phyloP scores from a whole-genome alignment of 805 yeast genomes.

The Maudiozyma bulderi region DNA sequence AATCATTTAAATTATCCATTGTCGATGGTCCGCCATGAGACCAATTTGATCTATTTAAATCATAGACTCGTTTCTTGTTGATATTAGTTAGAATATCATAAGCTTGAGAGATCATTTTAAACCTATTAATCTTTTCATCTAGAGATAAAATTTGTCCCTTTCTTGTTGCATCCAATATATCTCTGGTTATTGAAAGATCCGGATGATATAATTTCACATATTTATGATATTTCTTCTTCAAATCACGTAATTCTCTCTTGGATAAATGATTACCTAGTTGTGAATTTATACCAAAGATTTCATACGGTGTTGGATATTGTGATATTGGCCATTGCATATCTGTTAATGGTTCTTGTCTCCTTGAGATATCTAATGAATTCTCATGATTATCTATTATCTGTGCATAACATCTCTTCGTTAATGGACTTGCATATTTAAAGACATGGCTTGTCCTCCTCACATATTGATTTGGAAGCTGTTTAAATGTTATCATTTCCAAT shows the following conservation, averaged over 20 bases:
- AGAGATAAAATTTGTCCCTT: conserved; percentile 5
- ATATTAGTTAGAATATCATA: conserved; percentile 46
- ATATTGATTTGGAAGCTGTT: too few relatives aligned
- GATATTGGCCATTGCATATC: conserved; percentile 46
- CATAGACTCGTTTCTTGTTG: conserved; percentile 36
- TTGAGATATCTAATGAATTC: neutral
- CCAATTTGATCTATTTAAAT: conserved; percentile 41
- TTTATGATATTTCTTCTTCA: conserved; percentile 45
- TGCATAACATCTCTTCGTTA: neutral
- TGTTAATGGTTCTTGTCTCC: neutral
- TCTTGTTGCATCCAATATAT: conserved; percentile 8
- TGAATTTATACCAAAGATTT: conserved; percentile 41
- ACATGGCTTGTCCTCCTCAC: too few relatives aligned
- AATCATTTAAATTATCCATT: neutral
- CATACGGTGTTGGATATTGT: conserved; percentile 58
- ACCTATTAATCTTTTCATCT: conserved; percentile 32
- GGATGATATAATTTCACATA: conserved; percentile 62
- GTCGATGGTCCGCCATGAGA: conserved; percentile 21
- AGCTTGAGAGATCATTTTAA: conserved; percentile 49
- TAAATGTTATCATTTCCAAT: too few relatives aligned
- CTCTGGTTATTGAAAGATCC: conserved; percentile 31
- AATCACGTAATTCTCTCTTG: conserved; percentile 28
- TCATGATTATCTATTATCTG: neutral
- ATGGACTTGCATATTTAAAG: too few relatives aligned
- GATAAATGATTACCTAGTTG: conserved; percentile 9